phyloP scores from a whole-genome alignment of 2,329 filamentous ascomycete genomes.

The Colletotrichum echinochloae region DNA sequence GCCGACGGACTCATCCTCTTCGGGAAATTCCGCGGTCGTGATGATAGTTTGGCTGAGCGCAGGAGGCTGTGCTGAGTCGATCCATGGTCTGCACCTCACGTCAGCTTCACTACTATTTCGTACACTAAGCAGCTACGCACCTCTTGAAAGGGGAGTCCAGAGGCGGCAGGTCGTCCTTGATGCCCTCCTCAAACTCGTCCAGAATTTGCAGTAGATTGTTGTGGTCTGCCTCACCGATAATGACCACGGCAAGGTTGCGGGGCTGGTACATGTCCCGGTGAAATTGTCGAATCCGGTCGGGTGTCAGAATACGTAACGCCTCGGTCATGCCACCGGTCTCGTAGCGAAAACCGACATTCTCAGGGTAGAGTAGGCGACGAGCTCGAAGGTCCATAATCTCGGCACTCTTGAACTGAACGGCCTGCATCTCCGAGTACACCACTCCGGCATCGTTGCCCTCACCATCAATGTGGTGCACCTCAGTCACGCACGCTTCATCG shows the following conservation, averaged over 20 bases:
- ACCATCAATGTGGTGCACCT: conserved; percentile 96
- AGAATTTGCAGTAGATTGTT: conserved; percentile 82
- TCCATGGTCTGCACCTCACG: conserved; percentile 73
- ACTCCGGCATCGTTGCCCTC: conserved; percentile 95
- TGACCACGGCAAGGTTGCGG: conserved; percentile 89
- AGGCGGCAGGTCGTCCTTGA: conserved; percentile 83
- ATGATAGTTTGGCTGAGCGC: conserved; percentile 77
- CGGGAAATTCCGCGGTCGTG: conserved; percentile 89
- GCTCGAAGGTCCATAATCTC: conserved; percentile 91
- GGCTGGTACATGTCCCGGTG: conserved; percentile 98
- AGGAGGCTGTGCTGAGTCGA: conserved; percentile 85
- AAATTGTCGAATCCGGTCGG: conserved; percentile 92
- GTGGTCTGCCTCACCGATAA: conserved; percentile 93
- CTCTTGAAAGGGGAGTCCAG: conserved; percentile 81
- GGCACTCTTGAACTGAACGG: conserved; percentile 83
- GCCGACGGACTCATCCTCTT: conserved; percentile 94
- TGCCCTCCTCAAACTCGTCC: conserved; percentile 88
- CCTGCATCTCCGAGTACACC: conserved; percentile 99
- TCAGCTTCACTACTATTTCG: conserved; percentile 6
- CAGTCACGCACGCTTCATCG: conserved; percentile 92
- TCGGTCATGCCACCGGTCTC: conserved; percentile 99
- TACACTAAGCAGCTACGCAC: conserved; percentile 43
- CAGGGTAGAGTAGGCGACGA: conserved; percentile 84
- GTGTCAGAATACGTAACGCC: conserved; percentile 84
- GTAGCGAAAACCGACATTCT: conserved; percentile 92